These are phyloP conservation scores for Aegilops longissima DNA, from an alignment of 176 grass and related monocot species.

Conservation along the genomic window DNA sequence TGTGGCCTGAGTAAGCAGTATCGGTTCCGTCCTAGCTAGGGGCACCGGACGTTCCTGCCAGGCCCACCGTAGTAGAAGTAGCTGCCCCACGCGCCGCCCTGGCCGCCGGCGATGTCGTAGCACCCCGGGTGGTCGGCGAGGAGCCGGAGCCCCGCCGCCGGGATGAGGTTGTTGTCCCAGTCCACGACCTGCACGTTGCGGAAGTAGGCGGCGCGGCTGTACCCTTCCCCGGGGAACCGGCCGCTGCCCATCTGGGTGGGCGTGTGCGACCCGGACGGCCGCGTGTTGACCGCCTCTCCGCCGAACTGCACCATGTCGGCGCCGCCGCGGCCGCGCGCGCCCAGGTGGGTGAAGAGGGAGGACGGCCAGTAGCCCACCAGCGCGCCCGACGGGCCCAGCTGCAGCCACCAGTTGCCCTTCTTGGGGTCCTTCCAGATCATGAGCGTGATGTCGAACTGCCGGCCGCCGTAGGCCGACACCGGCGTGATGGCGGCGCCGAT, in stretches of 20 bases:
- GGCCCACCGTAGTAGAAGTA: conserved; percentile 96
- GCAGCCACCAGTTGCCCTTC: conserved; percentile 87
- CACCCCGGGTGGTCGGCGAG: conserved; percentile 64
- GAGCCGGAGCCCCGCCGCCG: conserved; percentile 49
- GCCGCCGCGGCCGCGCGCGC: conserved; percentile 24
- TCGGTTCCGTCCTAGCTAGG: conserved; percentile 1
- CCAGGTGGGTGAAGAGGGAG: conserved; percentile 73
- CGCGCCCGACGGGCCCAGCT: conserved; percentile 46
- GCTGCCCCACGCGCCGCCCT: conserved; percentile 60
- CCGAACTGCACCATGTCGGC: conserved; percentile 94
- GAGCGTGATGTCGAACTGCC: conserved; percentile 69
- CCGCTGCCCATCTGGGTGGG: conserved; percentile 88
- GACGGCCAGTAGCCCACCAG: conserved; percentile 89
- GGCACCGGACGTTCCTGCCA: conserved; percentile 60
- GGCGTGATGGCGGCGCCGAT: conserved; percentile 80
- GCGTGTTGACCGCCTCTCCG: conserved; percentile 78
- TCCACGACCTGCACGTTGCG: conserved; percentile 72
- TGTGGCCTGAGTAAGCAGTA: background rate
- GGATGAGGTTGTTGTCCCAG: conserved; percentile 81
- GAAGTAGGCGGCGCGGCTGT: conserved; percentile 71
- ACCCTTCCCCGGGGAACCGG: conserved; percentile 55
- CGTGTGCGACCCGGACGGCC: conserved; percentile 58
- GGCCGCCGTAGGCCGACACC: conserved; percentile 41
- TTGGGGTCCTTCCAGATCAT: conserved; percentile 94
- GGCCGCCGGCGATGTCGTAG: conserved; percentile 72